Evolutionary conservation across 495 filamentous ascomycete genomes (phyloP), one percentile per base, ranked within the genome.

Genomic region (Filosporella fistucella): DNA sequence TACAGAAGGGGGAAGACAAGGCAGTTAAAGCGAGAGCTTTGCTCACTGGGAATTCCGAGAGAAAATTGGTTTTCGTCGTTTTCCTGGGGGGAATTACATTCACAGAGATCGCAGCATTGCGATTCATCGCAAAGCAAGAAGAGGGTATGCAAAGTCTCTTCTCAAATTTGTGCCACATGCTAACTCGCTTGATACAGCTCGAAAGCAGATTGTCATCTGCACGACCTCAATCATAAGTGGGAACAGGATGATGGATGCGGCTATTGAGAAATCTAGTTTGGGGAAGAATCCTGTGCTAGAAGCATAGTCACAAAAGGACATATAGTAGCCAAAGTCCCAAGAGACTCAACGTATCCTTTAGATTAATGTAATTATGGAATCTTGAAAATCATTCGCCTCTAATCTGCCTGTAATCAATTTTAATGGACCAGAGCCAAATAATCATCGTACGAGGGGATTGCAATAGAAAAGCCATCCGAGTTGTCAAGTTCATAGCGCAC

Each of bases 31-130:
- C 91, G n/a, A 73, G 89, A 46, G 84, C 89, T 53, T 82, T 91
- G 25, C 67, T 97, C 36, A 83, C 84, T 49, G 85, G 84, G 14
- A 78, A 77, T 39, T 78, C 76, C 13, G 80, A 82, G 41, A 83
- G 84, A 60, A 95, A 89, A 67, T 87, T 85, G 6, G 87, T 91
- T 10, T 83, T 96, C 54, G 84, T 99, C 12, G 93, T 96, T 61
- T 96, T 96, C 68, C 69, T 99, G 46, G 93, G 93, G 21, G 93
- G 93, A 2, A 85, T 96, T 39, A 95, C 86, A 1, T 95, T 91
- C 56, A 94, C 91, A 7, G 93, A 99, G 71, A 91, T 97, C 63
- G 90, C 93, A 33, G 94, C 93, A 20, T 59, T 97, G 65, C 76
- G 94, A 53, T 96, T 95, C 67, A 84, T 97, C 56, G 89, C 86